These are phyloP conservation scores for Phytophthora nicotianae DNA, from an alignment of 352 stramenopile species.

Conservation along the genomic window DNA sequence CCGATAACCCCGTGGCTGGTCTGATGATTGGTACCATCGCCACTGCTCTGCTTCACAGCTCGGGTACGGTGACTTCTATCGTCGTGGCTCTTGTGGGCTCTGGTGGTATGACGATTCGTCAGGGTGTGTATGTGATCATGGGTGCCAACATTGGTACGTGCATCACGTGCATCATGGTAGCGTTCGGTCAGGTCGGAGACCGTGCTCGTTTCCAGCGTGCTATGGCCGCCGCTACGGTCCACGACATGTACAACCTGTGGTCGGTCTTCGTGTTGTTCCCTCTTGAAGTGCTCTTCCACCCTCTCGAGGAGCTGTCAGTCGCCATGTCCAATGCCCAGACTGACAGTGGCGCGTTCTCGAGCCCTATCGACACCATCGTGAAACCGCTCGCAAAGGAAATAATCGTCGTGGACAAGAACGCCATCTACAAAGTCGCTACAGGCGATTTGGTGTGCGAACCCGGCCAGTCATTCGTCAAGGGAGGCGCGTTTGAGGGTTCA, in stretches of 20 bases:
- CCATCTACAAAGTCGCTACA: constrained; percentile 43
- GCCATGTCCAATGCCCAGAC: constrained; percentile 46
- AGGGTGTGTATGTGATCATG: constrained; percentile 92
- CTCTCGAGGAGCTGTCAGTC: constrained; percentile 63
- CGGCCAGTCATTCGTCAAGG: constrained; percentile 41
- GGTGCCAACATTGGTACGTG: constrained; percentile 92
- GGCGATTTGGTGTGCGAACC: constrained; percentile 37
- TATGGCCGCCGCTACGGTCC: constrained; percentile 58
- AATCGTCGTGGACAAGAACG: constrained; percentile 43
- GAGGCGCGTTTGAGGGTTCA: constrained; percentile 39
- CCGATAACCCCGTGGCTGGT: constrained; percentile 20
- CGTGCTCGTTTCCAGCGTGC: constrained; percentile 66
- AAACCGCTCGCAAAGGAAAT: constrained; percentile 43
- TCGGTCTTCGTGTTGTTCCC: constrained; percentile 79
- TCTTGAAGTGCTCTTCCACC: constrained; percentile 64
- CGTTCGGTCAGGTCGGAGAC: constrained; percentile 28
- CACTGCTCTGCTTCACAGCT: constrained; percentile 77
- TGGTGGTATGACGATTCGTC: constrained; percentile 71
- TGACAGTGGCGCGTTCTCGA: constrained; percentile 42
- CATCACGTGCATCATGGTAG: constrained; percentile 92
- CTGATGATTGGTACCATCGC: constrained; percentile 81
- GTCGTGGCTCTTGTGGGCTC: constrained; percentile 71
- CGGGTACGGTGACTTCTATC: constrained; percentile 84
- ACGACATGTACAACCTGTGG: constrained; percentile 91
- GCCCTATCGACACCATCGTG: constrained; percentile 50